A percentile compares a stretch with the other conserved stretches of the same genome.
These are phyloP conservation scores for Royoungia palumana DNA, from an alignment of 768 basidiomycete genomes.

Conservation along the genomic window DNA sequence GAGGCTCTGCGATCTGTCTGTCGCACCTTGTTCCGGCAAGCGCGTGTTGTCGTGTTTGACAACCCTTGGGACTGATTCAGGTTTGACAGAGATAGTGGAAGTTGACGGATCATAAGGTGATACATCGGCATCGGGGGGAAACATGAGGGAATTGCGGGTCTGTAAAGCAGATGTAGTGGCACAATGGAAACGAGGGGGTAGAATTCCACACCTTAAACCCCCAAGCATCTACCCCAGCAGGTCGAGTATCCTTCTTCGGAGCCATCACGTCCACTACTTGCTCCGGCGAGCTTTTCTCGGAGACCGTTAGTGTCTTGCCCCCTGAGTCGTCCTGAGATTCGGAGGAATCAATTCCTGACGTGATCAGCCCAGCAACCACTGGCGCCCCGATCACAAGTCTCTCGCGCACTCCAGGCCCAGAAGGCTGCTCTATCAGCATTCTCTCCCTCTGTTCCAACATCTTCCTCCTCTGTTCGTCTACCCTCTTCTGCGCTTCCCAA, in stretches of 20 bases:
- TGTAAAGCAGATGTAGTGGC: conserved; percentile 28
- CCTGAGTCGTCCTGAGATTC: conserved; percentile 7
- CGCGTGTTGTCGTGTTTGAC: conserved; percentile 84
- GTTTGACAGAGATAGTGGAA: conserved; percentile 26
- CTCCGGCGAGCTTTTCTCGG: conserved; percentile 28
- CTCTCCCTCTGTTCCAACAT: conserved; percentile 67
- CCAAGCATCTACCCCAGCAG: conserved; percentile 77
- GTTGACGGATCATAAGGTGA: conserved; percentile 63
- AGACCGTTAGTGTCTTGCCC: conserved; percentile 20
- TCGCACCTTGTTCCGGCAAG: conserved; percentile 66
- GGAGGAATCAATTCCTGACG: conserved; percentile 23
- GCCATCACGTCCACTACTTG: conserved; percentile 71
- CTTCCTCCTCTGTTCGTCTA: conserved; percentile 61
- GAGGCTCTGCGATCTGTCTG: conserved; percentile 36
- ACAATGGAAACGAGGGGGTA: neutral
- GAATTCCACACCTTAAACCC: conserved; percentile 61
- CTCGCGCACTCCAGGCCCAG: conserved; percentile 63
- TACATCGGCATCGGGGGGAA: conserved; percentile 85
- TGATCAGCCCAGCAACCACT: conserved; percentile 52
- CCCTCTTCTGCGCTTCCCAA: conserved; percentile 85
- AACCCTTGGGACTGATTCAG: conserved; percentile 48
- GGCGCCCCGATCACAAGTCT: conserved; percentile 63
- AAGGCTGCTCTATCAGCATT: conserved; percentile 68
- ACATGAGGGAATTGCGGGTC: conserved; percentile 96
- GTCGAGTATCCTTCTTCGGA: conserved; percentile 66